Conservation (phyloP, 192 early-diverging fungal genomes). For the Podila clonocystis region DNA sequence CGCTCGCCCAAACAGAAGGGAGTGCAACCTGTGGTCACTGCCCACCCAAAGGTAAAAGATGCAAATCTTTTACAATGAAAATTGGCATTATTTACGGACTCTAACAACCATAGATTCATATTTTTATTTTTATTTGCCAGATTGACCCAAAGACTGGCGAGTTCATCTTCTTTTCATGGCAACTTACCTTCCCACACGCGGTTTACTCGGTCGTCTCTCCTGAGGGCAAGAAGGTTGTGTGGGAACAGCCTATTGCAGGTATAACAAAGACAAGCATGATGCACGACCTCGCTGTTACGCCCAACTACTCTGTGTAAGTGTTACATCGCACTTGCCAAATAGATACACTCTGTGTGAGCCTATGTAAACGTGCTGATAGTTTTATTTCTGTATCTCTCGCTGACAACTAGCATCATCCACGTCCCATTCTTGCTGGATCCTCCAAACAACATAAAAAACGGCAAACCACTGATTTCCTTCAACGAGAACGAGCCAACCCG, state of each 20-base stretch:
- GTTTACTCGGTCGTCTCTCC: conserved; percentile 33
- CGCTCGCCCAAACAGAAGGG: background rate
- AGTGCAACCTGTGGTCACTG: conserved; percentile 15
- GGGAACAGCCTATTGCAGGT: conserved; percentile 22
- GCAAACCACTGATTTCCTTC: conserved; percentile 23
- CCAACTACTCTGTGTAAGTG: conserved; percentile 27
- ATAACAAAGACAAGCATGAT: conserved; percentile 25
- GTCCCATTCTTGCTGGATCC: conserved; percentile 10
- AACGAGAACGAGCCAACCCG: conserved; percentile 10
- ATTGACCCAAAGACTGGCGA: conserved; percentile 46
- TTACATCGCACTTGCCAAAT: background rate
- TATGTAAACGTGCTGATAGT: background rate
- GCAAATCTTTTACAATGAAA: too few species aligned
- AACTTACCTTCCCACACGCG: background rate
- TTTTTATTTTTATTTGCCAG: conserved; percentile 2
- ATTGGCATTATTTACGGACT: background rate
- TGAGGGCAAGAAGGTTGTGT: conserved; percentile 18
- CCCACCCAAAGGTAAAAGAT: conserved; percentile 38
- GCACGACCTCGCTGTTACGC: conserved; percentile 37
- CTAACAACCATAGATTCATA: background rate
- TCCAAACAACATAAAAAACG: background rate
- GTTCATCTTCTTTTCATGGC: conserved; percentile 30
- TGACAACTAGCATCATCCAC: conserved; percentile 19
- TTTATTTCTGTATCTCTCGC: background rate
- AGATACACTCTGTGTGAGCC: background rate